A percentile compares a stretch with the other conserved stretches of the same genome.
Evolutionary conservation across 805 yeast species (phyloP).

Genomic region (Saturnispora ahearnii): DNA sequence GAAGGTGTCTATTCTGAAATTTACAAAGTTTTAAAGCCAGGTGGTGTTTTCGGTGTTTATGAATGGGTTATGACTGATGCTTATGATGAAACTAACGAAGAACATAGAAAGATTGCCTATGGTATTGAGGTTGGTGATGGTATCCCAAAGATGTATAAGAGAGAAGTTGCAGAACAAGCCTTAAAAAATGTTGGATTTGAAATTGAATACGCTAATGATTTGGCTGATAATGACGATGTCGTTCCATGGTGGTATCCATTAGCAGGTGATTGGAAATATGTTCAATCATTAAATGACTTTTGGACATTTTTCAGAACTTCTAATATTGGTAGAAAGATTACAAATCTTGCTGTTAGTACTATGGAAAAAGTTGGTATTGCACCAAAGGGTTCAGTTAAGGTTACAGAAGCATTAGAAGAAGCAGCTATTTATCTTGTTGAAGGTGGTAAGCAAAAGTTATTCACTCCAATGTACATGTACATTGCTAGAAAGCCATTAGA

Average conservation of each 20-base stretch:
- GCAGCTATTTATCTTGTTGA: constrained; percentile 93
- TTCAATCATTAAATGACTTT: constrained; percentile 69
- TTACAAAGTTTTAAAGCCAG: constrained; percentile 92
- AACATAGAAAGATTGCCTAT: constrained; percentile 89
- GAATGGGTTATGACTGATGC: constrained; percentile 98
- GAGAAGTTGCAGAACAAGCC: constrained; percentile 81
- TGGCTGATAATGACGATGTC: constrained; percentile 73
- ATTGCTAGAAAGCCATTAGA: constrained; percentile 69
- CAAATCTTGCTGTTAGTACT: constrained; percentile 71
- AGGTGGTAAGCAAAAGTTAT: constrained; percentile 83
- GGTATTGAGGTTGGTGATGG: constrained; percentile 99
- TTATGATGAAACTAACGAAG: constrained; percentile 78
- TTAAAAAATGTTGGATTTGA: constrained; percentile 82
- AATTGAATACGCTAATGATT: constrained; percentile 62
- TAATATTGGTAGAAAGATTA: constrained; percentile 71
- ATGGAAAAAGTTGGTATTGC: constrained; percentile 83
- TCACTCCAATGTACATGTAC: constrained; percentile 97
- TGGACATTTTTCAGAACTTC: constrained; percentile 87
- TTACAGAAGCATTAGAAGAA: constrained; percentile 87
- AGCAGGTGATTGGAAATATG: constrained; percentile 86
- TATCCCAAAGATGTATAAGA: constrained; percentile 91
- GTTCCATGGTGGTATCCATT: constrained; percentile 98
- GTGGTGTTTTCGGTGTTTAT: constrained; percentile 95
- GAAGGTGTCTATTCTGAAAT: constrained; percentile 95
- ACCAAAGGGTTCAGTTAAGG: constrained; percentile 86